Evolutionary conservation across 2,329 filamentous ascomycete species (phyloP).

Genomic region (Dothidotthia symphoricarpi): DNA sequence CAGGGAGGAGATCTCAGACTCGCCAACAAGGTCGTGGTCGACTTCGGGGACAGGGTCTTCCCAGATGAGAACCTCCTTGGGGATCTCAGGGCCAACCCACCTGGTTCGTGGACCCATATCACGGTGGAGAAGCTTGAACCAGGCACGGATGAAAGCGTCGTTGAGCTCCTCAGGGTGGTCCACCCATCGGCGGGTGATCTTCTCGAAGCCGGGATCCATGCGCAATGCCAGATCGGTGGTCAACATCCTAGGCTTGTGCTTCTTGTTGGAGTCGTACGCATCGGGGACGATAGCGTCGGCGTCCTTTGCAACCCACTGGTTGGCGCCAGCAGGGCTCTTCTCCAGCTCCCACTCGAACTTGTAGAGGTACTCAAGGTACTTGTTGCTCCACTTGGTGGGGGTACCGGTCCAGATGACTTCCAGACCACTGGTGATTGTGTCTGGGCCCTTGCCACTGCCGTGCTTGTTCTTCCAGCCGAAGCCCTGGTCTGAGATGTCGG

Average conservation of each 20-base stretch:
- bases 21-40: conserved; percentile 59
- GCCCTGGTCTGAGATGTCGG: conserved; percentile 64
- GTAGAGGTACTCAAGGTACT: conserved; percentile 74
- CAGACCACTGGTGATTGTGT: conserved; percentile 73
- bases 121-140: conserved; percentile 82
- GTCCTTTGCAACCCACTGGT: conserved; percentile 74
- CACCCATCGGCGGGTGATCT: conserved; percentile 70
- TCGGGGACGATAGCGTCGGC: conserved; percentile 67
- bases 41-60: conserved; percentile 68
- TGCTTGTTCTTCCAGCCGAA: conserved; percentile 69
- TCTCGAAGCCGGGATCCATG: conserved; percentile 69
- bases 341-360: conserved; percentile 74
- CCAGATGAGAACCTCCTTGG: conserved; percentile 68
- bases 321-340: conserved; percentile 72
- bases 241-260: conserved; percentile 73
- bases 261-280: conserved; percentile 67
- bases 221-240: conserved; percentile 72
- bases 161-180: conserved; percentile 67
- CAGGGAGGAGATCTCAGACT: conserved; percentile 61
- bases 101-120: conserved; percentile 70
- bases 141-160: conserved; percentile 69
- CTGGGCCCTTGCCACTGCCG: conserved; percentile 64
- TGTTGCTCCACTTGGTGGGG: conserved; percentile 72
- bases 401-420: conserved; percentile 79
- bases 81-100: conserved; percentile 73